Conservation (phyloP, 495 filamentous ascomycete genomes). For the Massariosphaeria phaeospora region DNA sequence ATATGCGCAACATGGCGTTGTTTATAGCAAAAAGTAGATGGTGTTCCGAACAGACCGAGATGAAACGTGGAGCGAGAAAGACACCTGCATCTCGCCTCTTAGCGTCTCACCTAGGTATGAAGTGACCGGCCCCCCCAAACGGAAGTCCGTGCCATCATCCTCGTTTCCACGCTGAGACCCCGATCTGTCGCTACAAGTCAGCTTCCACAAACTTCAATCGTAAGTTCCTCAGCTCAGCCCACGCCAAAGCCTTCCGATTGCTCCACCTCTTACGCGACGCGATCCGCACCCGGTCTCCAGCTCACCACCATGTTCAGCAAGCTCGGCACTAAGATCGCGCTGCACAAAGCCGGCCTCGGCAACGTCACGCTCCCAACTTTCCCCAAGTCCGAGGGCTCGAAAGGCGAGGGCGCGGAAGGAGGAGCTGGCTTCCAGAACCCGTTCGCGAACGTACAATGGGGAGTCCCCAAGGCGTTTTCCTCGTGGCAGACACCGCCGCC, state of each 20-base stretch:
- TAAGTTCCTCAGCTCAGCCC: not conserved
- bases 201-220: not conserved
- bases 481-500: constrained; percentile 26
- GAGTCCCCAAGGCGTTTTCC: constrained; percentile 13
- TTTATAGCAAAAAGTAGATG: too few species aligned
- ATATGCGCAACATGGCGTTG: too few species aligned
- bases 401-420: not conserved
- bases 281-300: too few species aligned
- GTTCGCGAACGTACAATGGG: constrained; percentile 24
- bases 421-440: constrained; percentile 15
- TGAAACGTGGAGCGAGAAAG: too few species aligned
- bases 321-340: constrained; percentile 22
- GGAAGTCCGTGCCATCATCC: constrained; percentile 17
- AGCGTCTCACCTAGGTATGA: not conserved
- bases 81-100: too few species aligned
- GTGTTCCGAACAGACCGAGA: too few species aligned
- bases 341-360: constrained; percentile 22
- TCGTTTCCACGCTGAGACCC: constrained; percentile 13
- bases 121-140: not conserved
- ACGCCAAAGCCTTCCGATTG: not conserved
- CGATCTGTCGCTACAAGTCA: constrained; percentile 7
- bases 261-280: not conserved
- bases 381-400: constrained; percentile 6
- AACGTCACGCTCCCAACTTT: constrained; percentile 22
- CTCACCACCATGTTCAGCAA: constrained; percentile 21